phyloP scores from a whole-genome alignment of 148 eudicot genomes.

The Euryodendron excelsum region DNA sequence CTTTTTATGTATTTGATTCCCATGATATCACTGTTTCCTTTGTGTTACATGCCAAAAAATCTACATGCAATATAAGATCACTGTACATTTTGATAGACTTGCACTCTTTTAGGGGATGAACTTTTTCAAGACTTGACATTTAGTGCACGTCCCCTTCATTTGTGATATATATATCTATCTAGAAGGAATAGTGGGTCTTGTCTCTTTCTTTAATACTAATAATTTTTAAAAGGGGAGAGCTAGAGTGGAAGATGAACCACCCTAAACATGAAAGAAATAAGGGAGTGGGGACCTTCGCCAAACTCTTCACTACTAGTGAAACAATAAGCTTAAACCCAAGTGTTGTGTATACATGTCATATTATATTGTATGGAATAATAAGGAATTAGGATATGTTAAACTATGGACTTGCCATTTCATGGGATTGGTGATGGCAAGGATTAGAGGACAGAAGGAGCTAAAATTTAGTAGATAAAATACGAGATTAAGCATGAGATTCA shows the following conservation, averaged over 20 bases:
- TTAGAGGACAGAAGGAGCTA: background rate
- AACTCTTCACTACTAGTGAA: too few relatives aligned
- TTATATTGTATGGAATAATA: too few relatives aligned
- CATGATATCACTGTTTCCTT: too few relatives aligned
- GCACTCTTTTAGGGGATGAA: too few relatives aligned
- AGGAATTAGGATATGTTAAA: background rate
- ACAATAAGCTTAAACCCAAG: too few relatives aligned
- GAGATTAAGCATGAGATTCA: too few relatives aligned
- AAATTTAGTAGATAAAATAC: background rate
- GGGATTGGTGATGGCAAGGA: too few relatives aligned
- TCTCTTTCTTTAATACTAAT: too few relatives aligned
- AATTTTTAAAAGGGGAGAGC: background rate
- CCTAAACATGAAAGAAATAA: background rate
- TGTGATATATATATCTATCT: background rate
- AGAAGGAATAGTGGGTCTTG: too few relatives aligned
- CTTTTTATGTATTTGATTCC: too few relatives aligned
- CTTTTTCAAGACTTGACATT: background rate
- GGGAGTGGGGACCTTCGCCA: background rate
- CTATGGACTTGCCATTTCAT: too few relatives aligned
- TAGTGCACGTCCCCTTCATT: background rate
- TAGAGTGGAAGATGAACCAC: background rate
- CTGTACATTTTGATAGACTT: too few relatives aligned
- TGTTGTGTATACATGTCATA: background rate
- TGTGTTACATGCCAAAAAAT: background rate
- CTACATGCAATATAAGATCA: constrained; percentile 2